phyloP scores from a whole-genome alignment of 331 rosid species.

The Ulmus americana region DNA sequence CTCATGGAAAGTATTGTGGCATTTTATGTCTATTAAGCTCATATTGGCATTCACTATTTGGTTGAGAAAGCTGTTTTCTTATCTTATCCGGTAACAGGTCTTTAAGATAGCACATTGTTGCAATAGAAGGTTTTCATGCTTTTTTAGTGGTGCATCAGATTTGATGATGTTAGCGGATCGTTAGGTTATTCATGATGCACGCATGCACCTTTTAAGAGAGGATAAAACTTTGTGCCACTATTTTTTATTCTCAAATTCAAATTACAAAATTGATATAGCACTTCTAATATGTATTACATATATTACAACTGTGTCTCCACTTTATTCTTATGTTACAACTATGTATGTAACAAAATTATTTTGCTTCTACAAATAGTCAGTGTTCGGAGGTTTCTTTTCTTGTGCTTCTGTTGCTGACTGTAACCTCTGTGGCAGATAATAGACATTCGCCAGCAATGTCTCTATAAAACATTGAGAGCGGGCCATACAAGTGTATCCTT shows the following conservation, averaged over 20 bases:
- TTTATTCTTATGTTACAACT: not conserved
- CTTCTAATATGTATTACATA: too few relatives aligned
- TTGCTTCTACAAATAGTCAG: not conserved
- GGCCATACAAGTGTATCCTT: conserved; percentile 96
- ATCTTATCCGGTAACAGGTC: not conserved
- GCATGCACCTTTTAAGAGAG: not conserved
- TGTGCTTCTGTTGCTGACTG: conserved; percentile 28
- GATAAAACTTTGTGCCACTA: not conserved
- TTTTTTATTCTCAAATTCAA: too few relatives aligned
- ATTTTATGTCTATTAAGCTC: not conserved
- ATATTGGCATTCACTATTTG: not conserved
- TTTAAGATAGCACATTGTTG: not conserved
- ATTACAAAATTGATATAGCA: too few relatives aligned
- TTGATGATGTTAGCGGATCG: not conserved
- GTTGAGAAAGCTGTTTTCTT: not conserved
- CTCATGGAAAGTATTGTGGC: not conserved
- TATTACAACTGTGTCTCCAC: not conserved
- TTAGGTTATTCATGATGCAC: not conserved
- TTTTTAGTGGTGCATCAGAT: not conserved
- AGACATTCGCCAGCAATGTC: conserved; percentile 69
- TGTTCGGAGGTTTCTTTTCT: not conserved
- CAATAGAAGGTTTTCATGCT: not conserved
- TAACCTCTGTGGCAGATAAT: conserved; percentile 66
- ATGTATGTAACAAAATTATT: not conserved
- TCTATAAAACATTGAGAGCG: conserved; percentile 81